These are phyloP conservation scores for Heritiera littoralis DNA, from an alignment of 345 rosid species.

Conservation along the genomic window DNA sequence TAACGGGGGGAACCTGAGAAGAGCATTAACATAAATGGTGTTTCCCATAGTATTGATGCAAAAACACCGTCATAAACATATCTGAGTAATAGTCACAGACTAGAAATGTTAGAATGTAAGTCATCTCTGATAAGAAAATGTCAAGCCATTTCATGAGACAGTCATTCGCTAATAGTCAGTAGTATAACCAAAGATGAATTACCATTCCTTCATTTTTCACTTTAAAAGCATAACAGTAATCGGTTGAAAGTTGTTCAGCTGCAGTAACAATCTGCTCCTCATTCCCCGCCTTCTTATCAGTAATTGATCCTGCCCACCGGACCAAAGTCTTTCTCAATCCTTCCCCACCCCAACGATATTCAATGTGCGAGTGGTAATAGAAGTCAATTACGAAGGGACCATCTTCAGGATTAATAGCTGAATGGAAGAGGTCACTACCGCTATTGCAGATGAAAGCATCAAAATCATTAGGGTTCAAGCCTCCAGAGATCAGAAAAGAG, in stretches of 20 bases:
- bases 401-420: constrained; percentile 60
- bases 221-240: constrained; percentile 78
- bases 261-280: constrained; percentile 60
- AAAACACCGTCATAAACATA: neutral
- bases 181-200: constrained; percentile 14
- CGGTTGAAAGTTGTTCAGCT: constrained; percentile 87
- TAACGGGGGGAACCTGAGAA: too few relatives aligned
- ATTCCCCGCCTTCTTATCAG: constrained; percentile 49
- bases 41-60: neutral
- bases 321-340: constrained; percentile 89
- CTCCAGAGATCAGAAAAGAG: constrained; percentile 65
- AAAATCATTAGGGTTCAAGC: constrained; percentile 68
- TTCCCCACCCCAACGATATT: constrained; percentile 99
- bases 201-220: constrained; percentile 69
- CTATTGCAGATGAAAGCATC: constrained; percentile 97
- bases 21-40: neutral
- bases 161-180: neutral
- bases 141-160: neutral
- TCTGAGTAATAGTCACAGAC: neutral
- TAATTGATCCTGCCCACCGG: constrained; percentile 77
- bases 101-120: neutral
- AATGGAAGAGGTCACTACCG: constrained; percentile 90
- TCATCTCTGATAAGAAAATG: neutral
- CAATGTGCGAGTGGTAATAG: constrained; percentile 93
- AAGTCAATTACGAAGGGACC: constrained; percentile 78